Base-by-base conservation (phyloP, 148 eudicot species). In the Rhododendron henanense region DNA sequence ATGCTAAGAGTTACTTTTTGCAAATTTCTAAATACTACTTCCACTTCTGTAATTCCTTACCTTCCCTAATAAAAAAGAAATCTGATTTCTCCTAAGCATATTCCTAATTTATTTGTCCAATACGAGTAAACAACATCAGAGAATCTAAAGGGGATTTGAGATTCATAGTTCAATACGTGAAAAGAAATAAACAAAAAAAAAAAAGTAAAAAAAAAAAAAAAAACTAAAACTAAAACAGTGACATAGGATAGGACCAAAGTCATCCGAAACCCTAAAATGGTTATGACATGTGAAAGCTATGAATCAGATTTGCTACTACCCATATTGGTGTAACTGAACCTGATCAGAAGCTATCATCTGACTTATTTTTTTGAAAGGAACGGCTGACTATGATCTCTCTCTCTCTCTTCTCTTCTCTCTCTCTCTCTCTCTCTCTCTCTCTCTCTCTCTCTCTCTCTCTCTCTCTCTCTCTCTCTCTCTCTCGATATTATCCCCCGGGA, bases 401-500 rank as follows among this genome's bases (percentile, higher is more conserved):
- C 33, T 33, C 45, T 77, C 79, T 39, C n/a, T 6, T 44, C 47
- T 47, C 82, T 25, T 44, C 53, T 78, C 81, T 44, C n/a, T 21
- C 33, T 45, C 11, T 78, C 8, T 79, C 82, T 25, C 65, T 53
- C 47, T 19, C 25, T 82, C 75, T 82, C 76, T 23, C 53, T 78
- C 16, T 78, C 51, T 21, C 33, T 33, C 45, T 77, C 79, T 39
- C n/a, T 6, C n/a, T 44, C 47, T 47, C 82, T 25, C n/a, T 44
- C 53, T 78, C 81, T 44, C n/a, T 21, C 33, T 45, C 11, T 78
- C 8, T 79, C 82, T 25, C 65, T 53, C 47, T 19, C 25, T 82
- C 75, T 82, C 76, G 75, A 41, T 61, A 82, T 61, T 82, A n/a
- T 21, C 74, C 51, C 84, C 75, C 53, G 76, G 44, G 45, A 69